Evolutionary conservation across 768 basidiomycete genomes (phyloP), one percentile per base, ranked within the genome.

Genomic region (Phylloporus sp.): DNA sequence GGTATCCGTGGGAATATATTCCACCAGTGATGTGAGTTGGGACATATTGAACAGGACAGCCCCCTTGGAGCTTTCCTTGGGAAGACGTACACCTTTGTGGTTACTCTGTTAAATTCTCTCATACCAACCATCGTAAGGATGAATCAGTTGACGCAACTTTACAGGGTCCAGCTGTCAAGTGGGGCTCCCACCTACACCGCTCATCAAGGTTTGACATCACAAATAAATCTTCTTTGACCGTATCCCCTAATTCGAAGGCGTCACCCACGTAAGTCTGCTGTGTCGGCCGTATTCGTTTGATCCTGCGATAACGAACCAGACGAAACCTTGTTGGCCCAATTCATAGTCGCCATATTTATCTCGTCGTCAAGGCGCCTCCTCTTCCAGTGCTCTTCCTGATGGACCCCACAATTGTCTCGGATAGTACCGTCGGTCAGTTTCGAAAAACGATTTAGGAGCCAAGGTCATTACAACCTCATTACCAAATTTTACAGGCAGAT

Each of bases 151-250:
- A 50, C 44, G 44, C 50, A 44, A 49, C 34, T 18, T 48, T 42
- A 46, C 62, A 58, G 62, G 61, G 56, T 57, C 50, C 54, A 48
- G 45, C 32, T 55, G 61, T 52, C 58, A 58, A 38, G 44, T 49
- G 42, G 42, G 42, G 49, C 47, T 37, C 33, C 40, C 48, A 43
- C 28, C 17, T 46, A 24, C 38, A 6, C 31, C 55, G 41, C 40
- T 57, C 56, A 58, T 46, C 57, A 60, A 49, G 46, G 58, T 58
- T 61, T 61, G 61, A 62, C 60, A 60, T 57, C 43, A 50, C 46
- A 23, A 44, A 63, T 49, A 39, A 49, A 42, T 57, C 55, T 39
- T 46, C 53, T 50, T 53, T 57, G 23, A 46, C 46, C 22, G 39
- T 41, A n/a, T n/a, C n/a, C 46, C 44, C 58, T 36, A 55, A 48